Base-by-base conservation (phyloP, 192 early-diverging fungal species). In the Coemansia sp. region DNA sequence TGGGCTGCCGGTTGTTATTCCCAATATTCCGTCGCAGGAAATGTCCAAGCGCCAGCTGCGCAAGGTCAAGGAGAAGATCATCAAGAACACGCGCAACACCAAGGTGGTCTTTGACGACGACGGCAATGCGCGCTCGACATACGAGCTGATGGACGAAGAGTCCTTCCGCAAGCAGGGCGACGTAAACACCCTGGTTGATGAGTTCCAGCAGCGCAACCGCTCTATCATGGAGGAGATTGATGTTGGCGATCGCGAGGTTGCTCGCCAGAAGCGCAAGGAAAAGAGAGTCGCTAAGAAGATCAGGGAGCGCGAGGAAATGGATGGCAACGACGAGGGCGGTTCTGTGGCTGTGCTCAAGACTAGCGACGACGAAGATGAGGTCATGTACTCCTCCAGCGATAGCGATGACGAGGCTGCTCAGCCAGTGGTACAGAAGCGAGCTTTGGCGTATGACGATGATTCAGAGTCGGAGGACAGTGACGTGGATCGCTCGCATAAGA, bases 91-190 rank as follows among this genome's bases (percentile, higher is more conserved):
- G 50, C 85, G 88, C 34, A 86, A 83, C 69, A 79, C 90, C 39
- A 92, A 90, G 68, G 60, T 96, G 9, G 69, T 94, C 45, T 99
- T 97, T 81, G 94, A 98, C 83, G 97, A 99, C 63, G 94, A 97
- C 6, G 97, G 97, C 57, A 88, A 89, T 23, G 89, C 89, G 35
- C 76, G 72, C 13, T 85, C 88, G 61, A 62, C 89, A 10, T 94
- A 94, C 63, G 86, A 91, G 76, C 76, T 99, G 56, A 84, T 95
- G 75, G 84, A 88, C 47, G 89, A 96, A 59, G 85, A 84, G 33
- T 88, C 88, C 23, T 98, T 97, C 85, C 88, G 87, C 59, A 74
- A 86, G 50, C 85, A 88, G 64, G 91, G 90, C 35, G 87, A 87
- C 58, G 77, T 94, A 28, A 66, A 79, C 25, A 70, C 76, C 14